Evolutionary conservation across 1,139 yeast species (phyloP), one percentile per base, ranked within the genome.

Genomic region (Yamadazyma dushanensis): DNA sequence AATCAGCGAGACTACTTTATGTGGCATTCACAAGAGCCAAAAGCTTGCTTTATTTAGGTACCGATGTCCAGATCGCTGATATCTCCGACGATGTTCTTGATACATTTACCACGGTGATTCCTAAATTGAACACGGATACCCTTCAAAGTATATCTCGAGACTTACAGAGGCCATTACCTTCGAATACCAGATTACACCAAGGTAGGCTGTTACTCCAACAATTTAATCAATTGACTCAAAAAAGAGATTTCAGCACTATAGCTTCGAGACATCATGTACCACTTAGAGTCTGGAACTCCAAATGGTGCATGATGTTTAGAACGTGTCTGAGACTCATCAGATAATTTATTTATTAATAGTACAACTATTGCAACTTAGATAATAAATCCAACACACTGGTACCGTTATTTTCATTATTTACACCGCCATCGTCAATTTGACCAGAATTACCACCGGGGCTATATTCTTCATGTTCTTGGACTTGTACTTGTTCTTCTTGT

Each of bases 21-120:
- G 89, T 83, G 2, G 90, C 81, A 0, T 57, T 74, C 52, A 82
- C 90, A 0, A 65, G 90, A 41, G 83, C 89, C 0, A 68, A 71
- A 36, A 62, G 68, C 27, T 47, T 82, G 26, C 51, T 82, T 2
- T 82, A 81, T 36, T 29, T 56, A 5, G 54, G 58, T 7, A 36
- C 55, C 3, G 31, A 36, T 4, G 26, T 35, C 14, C 33, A 35
- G 5, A 17, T 39, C 5, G 41, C 43, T 7, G 40, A 44, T 11
- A 36, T 49, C 6, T 34, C 44, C 7, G 31, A 27, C 5, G 14
- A 10, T 2, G 35, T 43, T 8, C 25, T 36, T 2, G 40, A 40
- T 10, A 31, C 29, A 6, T 49, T 48, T 23, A 50, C 57, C 5
- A 39, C 46, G 2, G 23, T 27, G 7, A 13, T 44, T 6, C 60